These are phyloP conservation scores for Phytopythium ostracodes DNA, from an alignment of 352 stramenopile species.

Conservation along the genomic window DNA sequence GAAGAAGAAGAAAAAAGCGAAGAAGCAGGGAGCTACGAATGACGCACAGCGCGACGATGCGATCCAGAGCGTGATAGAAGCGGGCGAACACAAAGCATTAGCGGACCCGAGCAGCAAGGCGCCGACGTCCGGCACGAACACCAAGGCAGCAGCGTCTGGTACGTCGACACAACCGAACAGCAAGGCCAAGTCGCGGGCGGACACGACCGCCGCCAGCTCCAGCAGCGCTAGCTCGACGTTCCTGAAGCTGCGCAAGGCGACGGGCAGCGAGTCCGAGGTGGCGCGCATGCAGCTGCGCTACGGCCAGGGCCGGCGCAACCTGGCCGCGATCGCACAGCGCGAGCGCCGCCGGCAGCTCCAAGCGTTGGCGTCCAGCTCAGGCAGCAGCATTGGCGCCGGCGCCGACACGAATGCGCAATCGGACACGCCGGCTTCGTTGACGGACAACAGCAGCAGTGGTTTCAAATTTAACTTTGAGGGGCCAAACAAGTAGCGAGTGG, in stretches of 20 bases:
- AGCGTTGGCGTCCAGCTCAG: not conserved
- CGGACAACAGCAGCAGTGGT: conserved; percentile 8
- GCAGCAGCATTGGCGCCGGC: too few species aligned
- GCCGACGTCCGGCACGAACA: not conserved
- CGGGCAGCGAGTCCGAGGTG: conserved; percentile 59
- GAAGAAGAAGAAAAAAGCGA: conserved; percentile 26
- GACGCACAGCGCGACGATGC: not conserved
- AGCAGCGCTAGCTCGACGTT: conserved; percentile 28
- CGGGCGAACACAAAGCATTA: not conserved
- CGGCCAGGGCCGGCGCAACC: conserved; percentile 50
- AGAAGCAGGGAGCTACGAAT: conserved; percentile 1
- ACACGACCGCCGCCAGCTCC: not conserved
- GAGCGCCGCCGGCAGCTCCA: conserved; percentile 27
- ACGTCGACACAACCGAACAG: not conserved
- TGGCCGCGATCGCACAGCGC: conserved; percentile 43
- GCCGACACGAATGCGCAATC: not conserved
- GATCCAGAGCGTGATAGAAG: not conserved
- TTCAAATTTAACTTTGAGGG: conserved; percentile 37
- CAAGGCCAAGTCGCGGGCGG: not conserved
- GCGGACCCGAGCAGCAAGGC: not conserved
- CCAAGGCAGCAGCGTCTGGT: not conserved
- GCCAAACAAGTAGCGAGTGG: conserved; percentile 5
- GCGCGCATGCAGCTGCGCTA: conserved; percentile 73
- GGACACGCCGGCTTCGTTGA: not conserved
- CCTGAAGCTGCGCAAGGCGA: conserved; percentile 55